Evolutionary conservation across 495 filamentous ascomycete species (phyloP).

Genomic region (Neurospora sp.): DNA sequence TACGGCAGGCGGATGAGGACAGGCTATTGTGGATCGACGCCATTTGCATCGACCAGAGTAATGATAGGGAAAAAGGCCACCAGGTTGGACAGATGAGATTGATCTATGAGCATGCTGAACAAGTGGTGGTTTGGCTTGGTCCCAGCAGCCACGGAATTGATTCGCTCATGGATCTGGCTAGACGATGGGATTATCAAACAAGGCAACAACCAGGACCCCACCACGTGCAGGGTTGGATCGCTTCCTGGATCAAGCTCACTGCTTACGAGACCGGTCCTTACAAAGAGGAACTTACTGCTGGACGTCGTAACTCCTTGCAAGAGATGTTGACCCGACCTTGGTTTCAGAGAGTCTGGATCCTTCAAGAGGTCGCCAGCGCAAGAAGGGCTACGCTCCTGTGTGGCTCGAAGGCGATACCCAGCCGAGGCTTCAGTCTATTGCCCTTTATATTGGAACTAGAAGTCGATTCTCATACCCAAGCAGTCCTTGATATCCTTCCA

Average conservation of each 20-base stretch:
- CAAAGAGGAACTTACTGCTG: too few relatives aligned
- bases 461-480: slow-evolving; percentile 20
- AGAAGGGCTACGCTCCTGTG: slow-evolving; percentile 7
- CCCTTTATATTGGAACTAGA: slow-evolving; percentile 11
- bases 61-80: slow-evolving; percentile 5
- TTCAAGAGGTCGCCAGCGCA: slow-evolving; percentile 14
- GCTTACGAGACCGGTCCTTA: too few relatives aligned
- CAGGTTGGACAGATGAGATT: slow-evolving; percentile 8
- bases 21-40: slow-evolving; percentile 12
- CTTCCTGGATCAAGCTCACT: background rate
- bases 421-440: slow-evolving; percentile 18
- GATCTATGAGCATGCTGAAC: slow-evolving; percentile 3
- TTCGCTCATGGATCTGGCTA: background rate
- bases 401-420: slow-evolving; percentile 15
- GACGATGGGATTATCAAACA: background rate
- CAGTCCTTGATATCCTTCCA: slow-evolving; percentile 29
- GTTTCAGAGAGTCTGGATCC: slow-evolving; percentile 17
- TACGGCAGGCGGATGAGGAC: background rate
- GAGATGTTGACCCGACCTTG: too few relatives aligned
- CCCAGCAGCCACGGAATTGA: background rate
- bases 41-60: slow-evolving; percentile 13
- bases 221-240: background rate
- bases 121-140: slow-evolving; percentile 6
- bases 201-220: background rate
- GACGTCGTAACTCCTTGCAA: too few relatives aligned